phyloP scores from a whole-genome alignment of 2,329 filamentous ascomycete genomes.

The Xylaria hypoxylon region DNA sequence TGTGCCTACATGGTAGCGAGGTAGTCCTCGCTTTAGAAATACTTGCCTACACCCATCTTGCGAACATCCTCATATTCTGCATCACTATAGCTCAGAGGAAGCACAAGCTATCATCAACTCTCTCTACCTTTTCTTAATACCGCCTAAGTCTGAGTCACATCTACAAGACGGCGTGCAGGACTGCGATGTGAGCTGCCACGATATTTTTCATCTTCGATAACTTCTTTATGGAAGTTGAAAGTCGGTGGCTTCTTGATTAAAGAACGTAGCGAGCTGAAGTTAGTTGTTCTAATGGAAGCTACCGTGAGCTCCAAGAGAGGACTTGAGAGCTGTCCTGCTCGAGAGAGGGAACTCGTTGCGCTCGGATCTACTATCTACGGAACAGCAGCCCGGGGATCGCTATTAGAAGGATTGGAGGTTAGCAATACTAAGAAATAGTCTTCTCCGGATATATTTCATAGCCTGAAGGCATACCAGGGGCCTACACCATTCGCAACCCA shows the following conservation, averaged over 20 bases:
- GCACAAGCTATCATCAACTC: not conserved
- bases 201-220: slow-evolving; percentile 5
- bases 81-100: not conserved
- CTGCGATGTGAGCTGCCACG: not conserved
- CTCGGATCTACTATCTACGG: not conserved
- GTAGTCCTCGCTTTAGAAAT: not conserved
- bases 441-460: not conserved
- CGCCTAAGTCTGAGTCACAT: not conserved
- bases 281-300: too few species aligned
- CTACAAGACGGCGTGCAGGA: not conserved
- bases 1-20: not conserved
- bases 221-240: too few species aligned
- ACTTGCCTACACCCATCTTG: not conserved
- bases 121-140: not conserved
- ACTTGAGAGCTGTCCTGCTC: not conserved
- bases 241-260: not conserved
- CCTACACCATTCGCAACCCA: not conserved
- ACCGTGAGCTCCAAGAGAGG: too few species aligned
- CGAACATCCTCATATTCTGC: not conserved
- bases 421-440: not conserved
- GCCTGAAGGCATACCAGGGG: not conserved
- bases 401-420: not conserved
- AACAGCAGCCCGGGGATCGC: not conserved
- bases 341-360: not conserved
- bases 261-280: not conserved